These are phyloP conservation scores for Epithele typhae DNA, from an alignment of 768 basidiomycete genomes.

Conservation along the genomic window DNA sequence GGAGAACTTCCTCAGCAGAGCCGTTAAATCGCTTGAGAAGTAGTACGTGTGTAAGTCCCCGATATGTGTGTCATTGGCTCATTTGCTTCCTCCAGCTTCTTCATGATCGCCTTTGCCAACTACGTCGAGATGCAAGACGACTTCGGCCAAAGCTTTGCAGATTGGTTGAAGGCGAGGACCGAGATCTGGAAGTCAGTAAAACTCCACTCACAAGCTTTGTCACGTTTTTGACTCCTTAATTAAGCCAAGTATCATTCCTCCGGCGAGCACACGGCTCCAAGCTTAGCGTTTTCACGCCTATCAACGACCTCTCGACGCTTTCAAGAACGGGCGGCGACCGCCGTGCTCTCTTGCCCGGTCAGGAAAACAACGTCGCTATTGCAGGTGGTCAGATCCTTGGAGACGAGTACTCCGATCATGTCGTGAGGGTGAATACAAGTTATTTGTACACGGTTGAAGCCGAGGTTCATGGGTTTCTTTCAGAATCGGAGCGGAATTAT, in stretches of 20 bases:
- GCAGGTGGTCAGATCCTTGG: constrained; percentile 83
- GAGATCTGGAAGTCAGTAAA: constrained; percentile 90
- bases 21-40: constrained; percentile 78
- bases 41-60: constrained; percentile 54
- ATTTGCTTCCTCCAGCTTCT: constrained; percentile 54
- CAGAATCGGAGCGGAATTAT: constrained; percentile 94
- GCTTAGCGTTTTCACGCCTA: constrained; percentile 86
- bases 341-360: constrained; percentile 57
- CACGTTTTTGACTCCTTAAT: background rate
- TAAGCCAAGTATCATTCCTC: constrained; percentile 81
- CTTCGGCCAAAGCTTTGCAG: constrained; percentile 67
- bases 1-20: constrained; percentile 56
- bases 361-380: constrained; percentile 69
- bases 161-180: constrained; percentile 83
- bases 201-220: background rate
- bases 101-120: constrained; percentile 89
- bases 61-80: background rate
- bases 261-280: constrained; percentile 77
- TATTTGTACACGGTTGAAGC: background rate
- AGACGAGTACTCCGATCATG: constrained; percentile 94
- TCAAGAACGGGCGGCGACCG: constrained; percentile 64
- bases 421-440: constrained; percentile 65
- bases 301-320: constrained; percentile 80
- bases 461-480: no score
- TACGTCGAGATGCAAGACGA: constrained; percentile 67